Evolutionary conservation across 805 yeast species (phyloP), one percentile per base, ranked within the genome.

Genomic region (Suhomyces pyralidae): DNA sequence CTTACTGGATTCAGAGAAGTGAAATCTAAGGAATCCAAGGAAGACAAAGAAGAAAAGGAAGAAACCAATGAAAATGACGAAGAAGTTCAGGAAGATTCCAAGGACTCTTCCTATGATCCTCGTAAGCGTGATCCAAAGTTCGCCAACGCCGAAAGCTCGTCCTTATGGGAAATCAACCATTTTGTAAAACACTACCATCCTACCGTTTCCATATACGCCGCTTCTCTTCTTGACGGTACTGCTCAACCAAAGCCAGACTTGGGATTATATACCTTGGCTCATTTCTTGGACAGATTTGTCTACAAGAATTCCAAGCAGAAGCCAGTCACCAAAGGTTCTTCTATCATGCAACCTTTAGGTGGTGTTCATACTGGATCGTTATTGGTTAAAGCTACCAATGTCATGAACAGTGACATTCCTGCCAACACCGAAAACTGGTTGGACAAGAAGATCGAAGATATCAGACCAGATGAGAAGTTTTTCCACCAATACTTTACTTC

Each of bases 291-390:
- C 70, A 83, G 96, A 69, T 94, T 96, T 72, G 97, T 94, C 40
- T 94, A 94, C 76, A 87, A 90, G 72, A 90, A 91, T 68, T 90
- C 97, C 46, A 90, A 90, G 73, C 86, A 83, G 61, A 88, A 86
- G 69, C 77, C 84, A 17, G 68, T 76, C 32, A 73, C 85, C n/a
- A 85, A 88, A 66, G 98, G 98, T 63, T 77, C 87, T 3, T 90
- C 97, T 44, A 92, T 94, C 66, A 94, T 94, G 98, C 99, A 94
- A 77, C 98, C 99, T 48, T 77, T 94, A 58, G 91, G 96, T 45
- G 97, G 97, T 57, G 79, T 84, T 1, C 88, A 86, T 56, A 85
- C 89, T 19, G 89, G 88, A 8, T 74, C 85, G 4, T 70, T 87
- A 50, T 76, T 88, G 58, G 89, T 88, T 10, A 84, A 77, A 61